Base-by-base conservation (phyloP, 2,329 filamentous ascomycete genomes). In the Venturia pyrina region DNA sequence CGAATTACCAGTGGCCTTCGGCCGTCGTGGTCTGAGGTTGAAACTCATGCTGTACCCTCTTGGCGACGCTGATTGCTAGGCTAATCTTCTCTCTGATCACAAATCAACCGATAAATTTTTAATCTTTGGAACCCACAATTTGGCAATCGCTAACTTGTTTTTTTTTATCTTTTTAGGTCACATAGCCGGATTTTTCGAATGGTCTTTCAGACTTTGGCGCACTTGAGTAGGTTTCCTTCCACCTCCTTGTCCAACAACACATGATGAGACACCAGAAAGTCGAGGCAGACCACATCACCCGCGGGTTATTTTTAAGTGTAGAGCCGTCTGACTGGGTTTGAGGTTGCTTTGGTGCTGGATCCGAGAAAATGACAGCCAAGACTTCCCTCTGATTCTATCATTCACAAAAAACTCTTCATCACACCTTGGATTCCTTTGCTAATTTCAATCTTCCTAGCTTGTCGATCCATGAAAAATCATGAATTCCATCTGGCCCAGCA, bases 71-170 rank as follows among this genome's bases (percentile, higher is more conserved):
- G 53, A 59, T 37, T 59, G n/a, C 19, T 2, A 56, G 48, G 7
- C 48, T 59, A 59, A 59, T 59, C 53, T 59, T 59, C 53, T 59
- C 53, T 37, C 53, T 59, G 53, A 59, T 6, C 48, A 53, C 8
- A 59, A 34, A 11, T 37, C 50, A 56, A 57, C 3, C 37, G 19
- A 34, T 15, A n/a, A 28, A 13, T 19, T 37, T 2, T 57, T 24
- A 59, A 34, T 59, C 19, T 59, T 59, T 59, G 28, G 17, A 59
- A 56, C 28, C 50, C 48, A 37, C 32, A 59, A 5, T 6, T 59
- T 37, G 53, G 53, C 53, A 34, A 37, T 59, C 3, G 53, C 53
- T 59, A 19, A 59, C 24, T 2, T 37, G 3, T 21, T 50, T 37
- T 37, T n/a, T 11, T 37, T 59, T n/a, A n/a, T n/a, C n/a, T n/a